Base-by-base conservation (phyloP, 1,284 basidiomycete species). In the Testicularia cyperi region DNA sequence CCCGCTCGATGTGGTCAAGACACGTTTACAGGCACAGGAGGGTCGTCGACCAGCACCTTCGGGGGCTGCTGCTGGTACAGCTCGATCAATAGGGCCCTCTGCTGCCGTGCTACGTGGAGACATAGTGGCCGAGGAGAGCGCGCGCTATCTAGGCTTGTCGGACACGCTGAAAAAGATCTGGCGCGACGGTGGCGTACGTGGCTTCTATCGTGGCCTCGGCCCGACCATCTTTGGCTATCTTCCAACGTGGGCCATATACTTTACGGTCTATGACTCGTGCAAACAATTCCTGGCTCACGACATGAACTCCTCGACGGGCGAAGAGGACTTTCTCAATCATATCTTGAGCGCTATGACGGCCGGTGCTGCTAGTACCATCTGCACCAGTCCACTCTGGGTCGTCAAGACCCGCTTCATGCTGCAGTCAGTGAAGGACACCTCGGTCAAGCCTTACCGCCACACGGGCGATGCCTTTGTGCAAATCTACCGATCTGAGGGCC, bases 1-100 rank as follows among this genome's bases (percentile, higher is more conserved):
- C 77, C 94, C 94, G 6, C 82, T 98, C 46, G 94, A 98, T 78
- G 94, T 98, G 33, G 83, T 98, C 78, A 98, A 98, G 81, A 98
- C 94, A 0, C 89, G 90, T 64, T 79, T 98, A 32, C 94, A 98
- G 80, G 94, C 95, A 15, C 90, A 95, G 78, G 65, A 63, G 39
- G 40, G 70, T 39, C 14, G 60, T 6, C 43, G 14, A 19, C 32
- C 15, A 32, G 24, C 15, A 39, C 27, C 10, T 18, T 31, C 29
- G 8, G 16, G 9, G 16, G 9, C 8, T 8, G 9, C 13, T 16
- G 30, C 30, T 13, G 30, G n/a, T n/a, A n/a, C n/a, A n/a, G n/a
- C n/a, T n/a, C n/a, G n/a, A 15, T 12, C 15, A n/a, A 18, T 14
- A 18, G 33, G 5, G 18, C 37, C 27, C 5, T 12, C 6, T 4